phyloP scores from a whole-genome alignment of 2,329 filamentous ascomycete species.

The Pseudophaeomoniella oleicola region DNA sequence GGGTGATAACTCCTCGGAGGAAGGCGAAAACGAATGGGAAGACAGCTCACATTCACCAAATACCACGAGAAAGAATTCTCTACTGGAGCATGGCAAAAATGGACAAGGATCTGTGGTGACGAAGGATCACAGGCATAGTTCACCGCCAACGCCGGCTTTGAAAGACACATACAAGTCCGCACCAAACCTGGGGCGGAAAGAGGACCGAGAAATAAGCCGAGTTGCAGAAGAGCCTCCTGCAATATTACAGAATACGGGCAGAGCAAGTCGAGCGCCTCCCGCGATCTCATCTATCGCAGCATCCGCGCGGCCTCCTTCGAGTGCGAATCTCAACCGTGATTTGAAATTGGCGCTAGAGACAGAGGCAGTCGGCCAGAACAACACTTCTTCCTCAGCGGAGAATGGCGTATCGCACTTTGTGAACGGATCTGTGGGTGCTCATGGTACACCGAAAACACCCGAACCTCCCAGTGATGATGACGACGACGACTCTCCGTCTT shows the following conservation, averaged over 20 bases:
- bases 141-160: not conserved
- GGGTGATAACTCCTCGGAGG: slow-evolving; percentile 22
- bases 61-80: slow-evolving; percentile 29
- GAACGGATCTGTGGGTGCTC: slow-evolving; percentile 16
- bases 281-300: slow-evolving; percentile 34
- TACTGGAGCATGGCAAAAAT: slow-evolving; percentile 5
- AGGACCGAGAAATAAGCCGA: slow-evolving; percentile 1
- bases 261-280: slow-evolving; percentile 29
- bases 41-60: slow-evolving; percentile 31
- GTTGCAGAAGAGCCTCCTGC: slow-evolving; percentile 3
- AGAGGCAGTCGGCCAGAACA: not conserved
- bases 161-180: not conserved
- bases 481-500: slow-evolving; percentile 29
- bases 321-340: slow-evolving; percentile 10
- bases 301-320: slow-evolving; percentile 20
- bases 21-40: slow-evolving; percentile 30
- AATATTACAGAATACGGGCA: slow-evolving; percentile 16
- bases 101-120: not conserved
- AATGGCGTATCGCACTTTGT: slow-evolving; percentile 32
- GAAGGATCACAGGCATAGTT: not conserved
- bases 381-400: slow-evolving; percentile 32
- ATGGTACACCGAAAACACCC: slow-evolving; percentile 5
- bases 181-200: not conserved
- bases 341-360: slow-evolving; percentile 17
- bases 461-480: slow-evolving; percentile 23